phyloP scores from a whole-genome alignment of 805 yeast species.

The Schwanniomyces yamadae region DNA sequence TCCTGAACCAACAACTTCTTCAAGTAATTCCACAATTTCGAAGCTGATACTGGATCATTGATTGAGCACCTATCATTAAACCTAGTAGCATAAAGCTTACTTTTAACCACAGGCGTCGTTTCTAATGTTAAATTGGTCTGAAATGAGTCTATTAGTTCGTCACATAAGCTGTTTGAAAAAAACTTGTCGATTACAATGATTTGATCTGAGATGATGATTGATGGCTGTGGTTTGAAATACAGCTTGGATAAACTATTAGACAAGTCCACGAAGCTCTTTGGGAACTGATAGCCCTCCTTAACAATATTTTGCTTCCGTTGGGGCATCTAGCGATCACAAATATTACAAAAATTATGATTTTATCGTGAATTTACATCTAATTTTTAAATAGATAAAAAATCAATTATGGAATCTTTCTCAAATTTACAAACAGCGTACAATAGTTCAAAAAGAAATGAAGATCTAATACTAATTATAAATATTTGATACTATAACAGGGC shows the following conservation, averaged over 20 bases:
- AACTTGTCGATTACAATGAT: slow-evolving; percentile 42
- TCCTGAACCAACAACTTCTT: slow-evolving; percentile 25
- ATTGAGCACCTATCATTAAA: slow-evolving; percentile 51
- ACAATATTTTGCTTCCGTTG: slow-evolving; percentile 7
- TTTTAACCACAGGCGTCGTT: slow-evolving; percentile 49
- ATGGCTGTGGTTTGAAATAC: slow-evolving; percentile 23
- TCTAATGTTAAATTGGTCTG: slow-evolving; percentile 28
- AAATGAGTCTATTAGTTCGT: slow-evolving; percentile 37
- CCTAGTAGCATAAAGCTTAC: slow-evolving; percentile 56
- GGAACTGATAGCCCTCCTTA: slow-evolving; percentile 12
- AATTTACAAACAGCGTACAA: too few species aligned
- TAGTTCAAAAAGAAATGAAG: too few species aligned
- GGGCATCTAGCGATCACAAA: slow-evolving; percentile 8
- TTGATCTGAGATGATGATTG: slow-evolving; percentile 31
- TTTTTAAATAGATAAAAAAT: too few species aligned
- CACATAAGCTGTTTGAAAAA: slow-evolving; percentile 35
- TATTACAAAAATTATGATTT: too few species aligned
- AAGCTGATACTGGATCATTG: slow-evolving; percentile 37
- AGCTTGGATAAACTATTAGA: slow-evolving; percentile 11
- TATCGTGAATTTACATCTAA: too few species aligned
- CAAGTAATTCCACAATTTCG: slow-evolving; percentile 45
- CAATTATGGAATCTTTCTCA: too few species aligned
- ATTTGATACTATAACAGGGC: slow-evolving; percentile 36
- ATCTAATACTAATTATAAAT: too few species aligned
- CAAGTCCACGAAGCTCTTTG: slow-evolving; percentile 14